These are phyloP conservation scores for Plenodomus lindquistii DNA, from an alignment of 2,329 filamentous ascomycete species.

Conservation along the genomic window DNA sequence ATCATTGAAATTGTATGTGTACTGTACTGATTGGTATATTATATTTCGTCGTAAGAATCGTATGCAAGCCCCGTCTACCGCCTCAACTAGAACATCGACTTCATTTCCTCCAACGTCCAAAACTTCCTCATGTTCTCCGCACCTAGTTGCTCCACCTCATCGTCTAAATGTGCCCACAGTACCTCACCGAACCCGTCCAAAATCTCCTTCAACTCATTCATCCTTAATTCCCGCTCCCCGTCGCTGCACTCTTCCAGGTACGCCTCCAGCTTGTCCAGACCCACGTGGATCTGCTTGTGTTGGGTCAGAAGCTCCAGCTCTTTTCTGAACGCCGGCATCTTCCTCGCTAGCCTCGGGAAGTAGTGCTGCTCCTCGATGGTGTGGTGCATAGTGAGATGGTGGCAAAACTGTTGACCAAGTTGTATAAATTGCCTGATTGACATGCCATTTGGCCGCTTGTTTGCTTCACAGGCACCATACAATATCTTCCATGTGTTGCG, in stretches of 20 bases:
- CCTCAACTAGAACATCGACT: slow-evolving; percentile 66
- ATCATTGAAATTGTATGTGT: too few species aligned
- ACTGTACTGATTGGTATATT: too few species aligned
- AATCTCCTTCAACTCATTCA: slow-evolving; percentile 65
- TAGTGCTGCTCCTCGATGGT: slow-evolving; percentile 79
- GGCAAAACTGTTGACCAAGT: slow-evolving; percentile 69
- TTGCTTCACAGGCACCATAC: slow-evolving; percentile 64
- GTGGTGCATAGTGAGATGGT: slow-evolving; percentile 76
- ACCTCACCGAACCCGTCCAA: slow-evolving; percentile 81
- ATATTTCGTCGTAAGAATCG: background rate
- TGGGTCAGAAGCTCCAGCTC: slow-evolving; percentile 71
- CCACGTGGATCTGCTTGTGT: slow-evolving; percentile 77
- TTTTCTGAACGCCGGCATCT: slow-evolving; percentile 76
- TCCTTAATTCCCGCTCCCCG: slow-evolving; percentile 64
- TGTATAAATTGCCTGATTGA: slow-evolving; percentile 70
- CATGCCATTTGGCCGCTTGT: slow-evolving; percentile 65
- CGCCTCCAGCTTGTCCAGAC: slow-evolving; percentile 67
- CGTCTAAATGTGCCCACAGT: slow-evolving; percentile 80
- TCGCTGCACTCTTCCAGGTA: slow-evolving; percentile 66
- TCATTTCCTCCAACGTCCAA: slow-evolving; percentile 78
- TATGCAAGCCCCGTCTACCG: background rate
- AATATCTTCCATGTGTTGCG: slow-evolving; percentile 68
- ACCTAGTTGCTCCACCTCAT: slow-evolving; percentile 76
- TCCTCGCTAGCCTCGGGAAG: slow-evolving; percentile 75
- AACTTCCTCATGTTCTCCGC: slow-evolving; percentile 88